phyloP scores from a whole-genome alignment of 2,329 filamentous ascomycete genomes.

The Fusarium marasasianum region DNA sequence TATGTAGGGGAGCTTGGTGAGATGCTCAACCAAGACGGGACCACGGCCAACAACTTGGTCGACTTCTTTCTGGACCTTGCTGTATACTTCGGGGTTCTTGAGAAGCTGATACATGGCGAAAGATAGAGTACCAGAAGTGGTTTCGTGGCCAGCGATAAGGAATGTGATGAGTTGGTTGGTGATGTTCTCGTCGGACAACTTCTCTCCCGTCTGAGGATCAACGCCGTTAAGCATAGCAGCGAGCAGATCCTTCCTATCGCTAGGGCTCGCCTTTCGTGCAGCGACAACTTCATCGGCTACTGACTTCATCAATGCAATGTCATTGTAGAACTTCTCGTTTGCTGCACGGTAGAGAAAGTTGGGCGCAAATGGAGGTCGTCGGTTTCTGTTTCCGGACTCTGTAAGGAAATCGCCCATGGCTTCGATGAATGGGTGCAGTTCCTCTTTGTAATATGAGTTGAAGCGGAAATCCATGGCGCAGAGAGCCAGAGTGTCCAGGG shows the following conservation, averaged over 20 bases:
- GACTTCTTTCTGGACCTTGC: conserved; percentile 73
- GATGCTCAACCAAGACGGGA: conserved; percentile 67
- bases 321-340: conserved; percentile 60
- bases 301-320: conserved; percentile 65
- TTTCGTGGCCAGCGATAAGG: conserved; percentile 76
- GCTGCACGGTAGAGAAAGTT: conserved; percentile 58
- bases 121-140: conserved; percentile 72
- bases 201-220: conserved; percentile 73
- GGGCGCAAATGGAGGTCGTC: conserved; percentile 57
- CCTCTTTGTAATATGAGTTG: conserved; percentile 77
- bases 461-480: conserved; percentile 78
- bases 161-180: conserved; percentile 79
- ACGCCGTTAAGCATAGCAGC: conserved; percentile 74
- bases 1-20: conserved; percentile 73
- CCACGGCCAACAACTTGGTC: conserved; percentile 70
- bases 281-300: conserved; percentile 69
- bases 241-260: conserved; percentile 71
- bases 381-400: conserved; percentile 62
- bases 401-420: conserved; percentile 72
- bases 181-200: conserved; percentile 70
- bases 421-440: conserved; percentile 74
- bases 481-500: conserved; percentile 76
- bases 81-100: conserved; percentile 67
- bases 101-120: conserved; percentile 73
- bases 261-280: conserved; percentile 63